These are phyloP conservation scores for Kuraishia hungarica DNA, from an alignment of 805 yeast species.

Conservation along the genomic window DNA sequence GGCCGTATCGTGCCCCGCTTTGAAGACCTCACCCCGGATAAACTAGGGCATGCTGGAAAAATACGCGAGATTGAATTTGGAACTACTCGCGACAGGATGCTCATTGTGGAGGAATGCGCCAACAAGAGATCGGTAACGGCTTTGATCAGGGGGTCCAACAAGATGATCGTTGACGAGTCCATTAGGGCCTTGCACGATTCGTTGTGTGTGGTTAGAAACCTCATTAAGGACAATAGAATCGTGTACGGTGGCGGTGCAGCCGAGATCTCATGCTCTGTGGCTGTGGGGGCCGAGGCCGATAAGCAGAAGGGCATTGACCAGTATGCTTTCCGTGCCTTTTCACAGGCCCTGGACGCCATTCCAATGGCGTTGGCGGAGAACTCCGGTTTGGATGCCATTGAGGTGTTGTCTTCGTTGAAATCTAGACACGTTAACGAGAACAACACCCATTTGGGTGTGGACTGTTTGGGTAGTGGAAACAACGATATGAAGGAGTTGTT, in stretches of 20 bases:
- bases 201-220: conserved; percentile 92
- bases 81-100: conserved; percentile 93
- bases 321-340: conserved; percentile 94
- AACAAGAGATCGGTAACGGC: conserved; percentile 87
- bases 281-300: conserved; percentile 87
- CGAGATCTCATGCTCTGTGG: conserved; percentile 87
- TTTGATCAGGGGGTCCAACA: conserved; percentile 90
- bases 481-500: conserved; percentile 91
- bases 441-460: conserved; percentile 76
- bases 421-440: conserved; percentile 74
- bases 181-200: conserved; percentile 95
- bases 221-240: conserved; percentile 83
- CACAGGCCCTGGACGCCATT: conserved; percentile 82
- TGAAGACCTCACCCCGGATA: conserved; percentile 76
- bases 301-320: conserved; percentile 92
- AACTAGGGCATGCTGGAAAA: conserved; percentile 81
- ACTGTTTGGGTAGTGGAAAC: conserved; percentile 81
- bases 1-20: conserved; percentile 97
- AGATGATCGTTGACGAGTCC: conserved; percentile 97
- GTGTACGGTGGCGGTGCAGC: conserved; percentile 99
- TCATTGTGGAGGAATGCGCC: conserved; percentile 84
- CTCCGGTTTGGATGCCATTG: conserved; percentile 92
- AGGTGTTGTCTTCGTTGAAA: conserved; percentile 76
- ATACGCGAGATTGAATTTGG: conserved; percentile 90
- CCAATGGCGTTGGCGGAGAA: conserved; percentile 96